Evolutionary conservation across 1,284 basidiomycete species (phyloP), one percentile per base, ranked within the genome.

Genomic region (Marasmius oreades): DNA sequence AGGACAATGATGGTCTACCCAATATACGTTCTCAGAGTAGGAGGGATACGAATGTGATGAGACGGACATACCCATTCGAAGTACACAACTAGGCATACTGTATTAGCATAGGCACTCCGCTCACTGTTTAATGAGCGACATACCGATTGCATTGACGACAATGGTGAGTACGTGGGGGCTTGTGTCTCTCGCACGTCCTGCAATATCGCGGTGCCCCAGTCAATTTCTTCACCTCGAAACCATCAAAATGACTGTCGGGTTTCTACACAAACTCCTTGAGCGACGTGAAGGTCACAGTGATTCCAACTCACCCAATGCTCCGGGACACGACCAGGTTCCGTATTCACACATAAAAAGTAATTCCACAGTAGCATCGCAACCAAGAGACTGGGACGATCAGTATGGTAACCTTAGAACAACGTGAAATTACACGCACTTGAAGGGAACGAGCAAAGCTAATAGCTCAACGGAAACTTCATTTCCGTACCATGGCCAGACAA

Each of bases 401-500:
- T 50, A 58, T 50, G 51, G 56, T 55, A 53, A 39, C 12, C 36
- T 55, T 39, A 18, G 22, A 31, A 42, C 54, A 28, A 48, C 28
- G 31, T n/a, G 44, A 37, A 23, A 33, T 63, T 10, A 24, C 39
- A 55, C 42, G 66, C 68, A 93, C 92, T 98, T 96, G 87, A 97
- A 96, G 1, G 94, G 93, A 0, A 85, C 63, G 10, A 98, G 80
- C 5, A 95, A 77, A 33, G 72, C 74, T 36, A 93, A 64, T 26
- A 96, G 82, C 59, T 92, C 85, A 22, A 88, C 70, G 6, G 90
- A 88, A 59, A 90, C 62, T 51, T 71, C 85, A 34, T 79, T 70
- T 45, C 91, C 89, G 65, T 94, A 94, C 90, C 91, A 95, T 39
- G 93, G 93, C 89, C 91, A 92, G 70, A 95, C 85, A 61, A 97